Evolutionary conservation across 2,329 filamentous ascomycete species (phyloP), one percentile per base, ranked within the genome.

Genomic region (Hypoxylon sp.): DNA sequence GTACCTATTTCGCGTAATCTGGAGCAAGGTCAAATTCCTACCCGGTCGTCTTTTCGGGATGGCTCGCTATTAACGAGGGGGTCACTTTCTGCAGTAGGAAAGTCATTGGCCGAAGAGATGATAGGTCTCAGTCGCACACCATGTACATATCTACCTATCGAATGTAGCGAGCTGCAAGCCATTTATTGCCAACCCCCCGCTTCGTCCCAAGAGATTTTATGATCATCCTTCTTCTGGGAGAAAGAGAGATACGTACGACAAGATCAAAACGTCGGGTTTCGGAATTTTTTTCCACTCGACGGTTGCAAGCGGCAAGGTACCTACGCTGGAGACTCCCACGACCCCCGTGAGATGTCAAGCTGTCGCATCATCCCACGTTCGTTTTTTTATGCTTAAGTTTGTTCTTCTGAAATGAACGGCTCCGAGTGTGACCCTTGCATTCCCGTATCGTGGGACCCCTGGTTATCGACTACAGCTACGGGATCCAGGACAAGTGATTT

Each of bases 351-450:
- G 16, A 38, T 44, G 37, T 38, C 30, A 40, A 53, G 32, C 50
- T 27, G 27, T 23, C 48, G 48, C 38, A 57, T 45, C 35, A 55
- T 57, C 38, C 43, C 51, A 41, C 40, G 37, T 41, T 38, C 17
- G n/a, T 41, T 45, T n/a, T n/a, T n/a, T 55, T 45, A 45, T 51
- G 55, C 51, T 55, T 57, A 47, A 51, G 41, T 46, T 41, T 38
- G 34, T 51, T 5, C 9, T 5, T 25, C 6, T 25, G 21, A 12
- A 31, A 16, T 30, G 37, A 17, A 57, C 43, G 49, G 49, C 40
- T 54, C 55, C 16, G 25, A 47, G 17, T 15, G 37, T 37, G 51
- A 47, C 38, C 55, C 55, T 55, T 55, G 55, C 55, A 55, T 52
- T 23, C 19, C 55, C 43, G 47, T 35, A 51, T 58, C 47, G 51